phyloP scores from a whole-genome alignment of 2,329 filamentous ascomycete genomes.

The Penicillium sp. region DNA sequence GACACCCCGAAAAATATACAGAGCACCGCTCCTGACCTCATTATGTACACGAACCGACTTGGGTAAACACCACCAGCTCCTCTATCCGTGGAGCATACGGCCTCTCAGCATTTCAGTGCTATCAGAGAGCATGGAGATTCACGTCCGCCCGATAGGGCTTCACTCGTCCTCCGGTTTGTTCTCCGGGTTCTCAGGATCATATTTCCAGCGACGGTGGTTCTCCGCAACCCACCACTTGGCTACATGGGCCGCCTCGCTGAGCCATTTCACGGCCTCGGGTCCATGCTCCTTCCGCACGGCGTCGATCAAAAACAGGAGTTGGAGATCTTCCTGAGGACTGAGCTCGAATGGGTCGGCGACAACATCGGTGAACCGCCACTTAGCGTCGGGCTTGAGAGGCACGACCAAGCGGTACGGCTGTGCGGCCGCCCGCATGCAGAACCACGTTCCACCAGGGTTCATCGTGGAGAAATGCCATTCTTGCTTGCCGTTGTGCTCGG shows the following conservation, averaged over 20 bases:
- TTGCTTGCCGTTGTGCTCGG: slow-evolving; percentile 32
- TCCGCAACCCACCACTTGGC: slow-evolving; percentile 41
- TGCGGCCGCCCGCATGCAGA: slow-evolving; percentile 69
- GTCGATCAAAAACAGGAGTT: slow-evolving; percentile 25
- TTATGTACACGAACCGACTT: neutral
- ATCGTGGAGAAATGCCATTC: slow-evolving; percentile 36
- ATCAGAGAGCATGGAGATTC: neutral
- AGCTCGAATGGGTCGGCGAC: slow-evolving; percentile 35
- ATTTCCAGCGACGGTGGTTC: slow-evolving; percentile 22
- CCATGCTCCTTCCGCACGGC: slow-evolving; percentile 28
- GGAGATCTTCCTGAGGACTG: slow-evolving; percentile 30
- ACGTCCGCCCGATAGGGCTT: neutral
- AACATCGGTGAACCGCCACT: slow-evolving; percentile 36
- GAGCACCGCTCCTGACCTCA: neutral
- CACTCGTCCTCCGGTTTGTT: neutral
- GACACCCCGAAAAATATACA: neutral
- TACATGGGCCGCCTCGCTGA: slow-evolving; percentile 33
- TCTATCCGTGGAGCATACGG: neutral
- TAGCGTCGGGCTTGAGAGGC: slow-evolving; percentile 70
- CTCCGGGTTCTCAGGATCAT: slow-evolving; percentile 4
- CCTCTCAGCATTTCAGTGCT: neutral
- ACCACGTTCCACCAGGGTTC: slow-evolving; percentile 46
- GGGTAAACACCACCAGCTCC: neutral
- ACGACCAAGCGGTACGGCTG: slow-evolving; percentile 68
- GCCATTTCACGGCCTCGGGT: slow-evolving; percentile 34